Base-by-base conservation (phyloP, 257 asterid genomes). In the Ocimum tenuiflorum region DNA sequence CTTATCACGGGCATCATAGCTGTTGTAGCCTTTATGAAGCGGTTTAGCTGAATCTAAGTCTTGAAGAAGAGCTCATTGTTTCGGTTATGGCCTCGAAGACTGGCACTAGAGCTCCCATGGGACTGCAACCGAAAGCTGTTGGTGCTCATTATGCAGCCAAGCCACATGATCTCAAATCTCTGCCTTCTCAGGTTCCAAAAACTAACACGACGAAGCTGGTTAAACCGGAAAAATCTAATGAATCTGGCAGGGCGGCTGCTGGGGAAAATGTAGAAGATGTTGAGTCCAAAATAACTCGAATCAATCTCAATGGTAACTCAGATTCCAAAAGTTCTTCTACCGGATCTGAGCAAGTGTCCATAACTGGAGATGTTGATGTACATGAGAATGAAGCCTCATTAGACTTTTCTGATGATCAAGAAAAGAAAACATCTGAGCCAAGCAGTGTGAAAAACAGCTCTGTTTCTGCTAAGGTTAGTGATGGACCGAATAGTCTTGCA, bases 71-170 rank as follows among this genome's bases (percentile, higher is more conserved):
- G 48, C 50, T 39, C 50, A 27, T 51, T 63, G 62, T 18, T 65
- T 79, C 52, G 13, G 39, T 31, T 11, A 88, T 88, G 96, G 90
- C 96, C 69, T 75, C 95, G 46, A 83, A 84, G 72, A 76, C 83
- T 72, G 79, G 75, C 63, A 48, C 76, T 23, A 82, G 80, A 74
- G 70, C 77, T 68, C 85, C 82, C 2, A 6, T 61, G 63, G 91
- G 67, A 36, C 71, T 59, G 73, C 87, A 70, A 43, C 80, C 65
- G 42, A 76, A 80, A 46, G 55, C 75, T 29, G 63, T 71, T 58
- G 71, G 75, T 49, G 70, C 70, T 65, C 84, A 63, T 51, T 77
- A 83, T 48, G 68, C 73, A 43, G 45, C 61, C 57, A 79, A 75
- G 53, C 73, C 83, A 46, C 71, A 71, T 71, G 61, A 71, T 74